Evolutionary conservation across 2,329 filamentous ascomycete genomes (phyloP), one percentile per base, ranked within the genome.

Genomic region (Fonsecaea multimorphosa): DNA sequence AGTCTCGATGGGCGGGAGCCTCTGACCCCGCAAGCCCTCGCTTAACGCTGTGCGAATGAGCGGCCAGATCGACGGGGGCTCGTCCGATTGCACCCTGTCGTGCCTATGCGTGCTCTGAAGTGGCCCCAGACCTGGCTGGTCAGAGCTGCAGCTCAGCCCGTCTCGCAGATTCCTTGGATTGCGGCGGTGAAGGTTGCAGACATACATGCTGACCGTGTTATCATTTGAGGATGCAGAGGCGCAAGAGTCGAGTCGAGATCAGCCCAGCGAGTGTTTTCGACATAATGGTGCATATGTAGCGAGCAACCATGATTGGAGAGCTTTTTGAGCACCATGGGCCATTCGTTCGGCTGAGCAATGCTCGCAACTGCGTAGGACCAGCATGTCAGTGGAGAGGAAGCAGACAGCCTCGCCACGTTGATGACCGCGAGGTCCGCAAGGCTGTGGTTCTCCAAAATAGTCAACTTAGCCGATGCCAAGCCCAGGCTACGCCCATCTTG

Each of bases 101-200:
- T 31, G 29, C n/a, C n/a, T n/a, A 24, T 3, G 19, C 22, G 27
- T 31, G 22, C 22, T 58, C 27, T 46, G 19, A 27, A 58, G 31
- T 8, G 22, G 24, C 44, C 49, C 27, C 38, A 31, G 27, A 31
- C 38, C 29, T 19, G 9, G 44, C 19, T n/a, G 9, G 9, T 24
- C 19, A 49, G 44, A 1, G 44, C 19, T 22, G 8, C 19, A 2
- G 44, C 44, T 12, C 44, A 22, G 9, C 44, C 44, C 38, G 6
- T 19, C 6, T 44, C n/a, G 38, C 11, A n/a, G 14, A 7, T 8
- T 24, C 14, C 14, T 24, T 46, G 38, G 7, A 22, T 58, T 49
- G 56, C 44, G 38, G 56, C 38, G 27, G 24, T 58, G 55, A 44
- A 24, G 32, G n/a, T n/a, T n/a, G n/a, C n/a, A n/a, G n/a, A n/a